Conservation (phyloP, 2,329 filamentous ascomycete genomes). For the Fusarium vanettenii region DNA sequence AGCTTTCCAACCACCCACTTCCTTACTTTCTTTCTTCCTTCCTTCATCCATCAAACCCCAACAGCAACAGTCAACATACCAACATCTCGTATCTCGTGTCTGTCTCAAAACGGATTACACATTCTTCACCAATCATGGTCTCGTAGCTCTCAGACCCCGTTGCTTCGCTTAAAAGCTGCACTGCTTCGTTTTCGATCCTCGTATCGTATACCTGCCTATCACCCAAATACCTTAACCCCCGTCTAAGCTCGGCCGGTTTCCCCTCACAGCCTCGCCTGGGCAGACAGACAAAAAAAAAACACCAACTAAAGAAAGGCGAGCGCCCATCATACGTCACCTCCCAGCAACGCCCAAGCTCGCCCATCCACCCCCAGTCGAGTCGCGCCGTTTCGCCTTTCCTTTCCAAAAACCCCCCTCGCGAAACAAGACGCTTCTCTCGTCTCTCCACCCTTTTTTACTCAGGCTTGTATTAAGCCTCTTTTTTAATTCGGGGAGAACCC, state of each 20-base stretch:
- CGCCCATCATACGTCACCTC: conserved; percentile 40
- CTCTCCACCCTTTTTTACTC: conserved; percentile 20
- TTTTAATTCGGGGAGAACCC: conserved; percentile 3
- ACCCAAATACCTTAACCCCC: not conserved
- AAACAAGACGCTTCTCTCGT: not conserved
- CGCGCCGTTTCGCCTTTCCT: conserved; percentile 24
- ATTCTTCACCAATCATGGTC: conserved; percentile 27
- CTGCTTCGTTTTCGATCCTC: not conserved
- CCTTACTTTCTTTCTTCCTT: not conserved
- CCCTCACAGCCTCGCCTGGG: conserved; percentile 37
- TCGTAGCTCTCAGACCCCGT: conserved; percentile 1
- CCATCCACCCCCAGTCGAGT: conserved; percentile 1
- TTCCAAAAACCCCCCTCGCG: not conserved
- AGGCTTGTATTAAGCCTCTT: not conserved
- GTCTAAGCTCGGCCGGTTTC: conserved; percentile 15
- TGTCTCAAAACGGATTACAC: not conserved
- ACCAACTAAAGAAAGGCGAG: conserved; percentile 24
- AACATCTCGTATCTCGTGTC: conserved; percentile 9
- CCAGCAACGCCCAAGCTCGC: conserved; percentile 27
- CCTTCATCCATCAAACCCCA: not conserved
- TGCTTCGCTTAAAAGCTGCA: conserved; percentile 12
- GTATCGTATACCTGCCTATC: conserved; percentile 4
- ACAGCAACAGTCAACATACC: conserved; percentile 4
- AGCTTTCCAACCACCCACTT: not conserved
- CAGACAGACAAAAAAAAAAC: not conserved